Percentiles rank a stretch among this genome's conserved stretches.
phyloP scores from a whole-genome alignment of 1,284 basidiomycete genomes.

The Pseudozyma hubeiensis region DNA sequence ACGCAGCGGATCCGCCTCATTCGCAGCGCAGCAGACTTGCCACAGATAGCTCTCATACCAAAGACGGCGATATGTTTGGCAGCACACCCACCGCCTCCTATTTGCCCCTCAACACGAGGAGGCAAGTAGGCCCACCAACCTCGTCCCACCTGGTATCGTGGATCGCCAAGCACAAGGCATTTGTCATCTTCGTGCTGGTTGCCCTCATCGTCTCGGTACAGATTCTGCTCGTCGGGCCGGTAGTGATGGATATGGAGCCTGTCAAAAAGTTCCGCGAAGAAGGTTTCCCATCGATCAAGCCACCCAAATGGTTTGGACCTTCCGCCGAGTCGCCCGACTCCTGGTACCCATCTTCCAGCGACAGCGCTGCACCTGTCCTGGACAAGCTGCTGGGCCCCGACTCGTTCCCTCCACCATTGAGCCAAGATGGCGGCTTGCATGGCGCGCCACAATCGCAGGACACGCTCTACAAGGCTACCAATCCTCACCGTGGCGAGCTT shows the following conservation, averaged over 20 bases:
- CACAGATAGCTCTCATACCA: not conserved
- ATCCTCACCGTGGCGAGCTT: slow-evolving; percentile 59
- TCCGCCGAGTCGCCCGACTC: slow-evolving; percentile 22
- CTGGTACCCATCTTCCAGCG: slow-evolving; percentile 23
- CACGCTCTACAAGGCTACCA: slow-evolving; percentile 37
- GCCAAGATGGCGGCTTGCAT: slow-evolving; percentile 8
- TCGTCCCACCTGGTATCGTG: slow-evolving; percentile 41
- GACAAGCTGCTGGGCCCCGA: slow-evolving; percentile 17
- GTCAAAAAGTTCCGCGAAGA: slow-evolving; percentile 39
- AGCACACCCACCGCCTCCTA: slow-evolving; percentile 33
- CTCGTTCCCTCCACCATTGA: slow-evolving; percentile 33
- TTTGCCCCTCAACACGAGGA: slow-evolving; percentile 35
- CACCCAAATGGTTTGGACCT: slow-evolving; percentile 26
- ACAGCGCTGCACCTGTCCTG: not conserved
- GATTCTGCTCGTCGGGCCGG: slow-evolving; percentile 34
- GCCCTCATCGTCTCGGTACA: slow-evolving; percentile 39
- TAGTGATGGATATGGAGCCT: slow-evolving; percentile 39
- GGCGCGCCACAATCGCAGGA: slow-evolving; percentile 15
- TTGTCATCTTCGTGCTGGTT: slow-evolving; percentile 39
- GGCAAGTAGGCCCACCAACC: slow-evolving; percentile 25
- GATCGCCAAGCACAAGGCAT: slow-evolving; percentile 49
- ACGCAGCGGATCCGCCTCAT: not conserved
- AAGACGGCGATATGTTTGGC: slow-evolving; percentile 31
- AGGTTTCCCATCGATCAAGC: slow-evolving; percentile 21
- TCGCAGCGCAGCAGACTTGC: not conserved